Base-by-base conservation (phyloP, 257 asterid species). In the Nemophila menziesii region DNA sequence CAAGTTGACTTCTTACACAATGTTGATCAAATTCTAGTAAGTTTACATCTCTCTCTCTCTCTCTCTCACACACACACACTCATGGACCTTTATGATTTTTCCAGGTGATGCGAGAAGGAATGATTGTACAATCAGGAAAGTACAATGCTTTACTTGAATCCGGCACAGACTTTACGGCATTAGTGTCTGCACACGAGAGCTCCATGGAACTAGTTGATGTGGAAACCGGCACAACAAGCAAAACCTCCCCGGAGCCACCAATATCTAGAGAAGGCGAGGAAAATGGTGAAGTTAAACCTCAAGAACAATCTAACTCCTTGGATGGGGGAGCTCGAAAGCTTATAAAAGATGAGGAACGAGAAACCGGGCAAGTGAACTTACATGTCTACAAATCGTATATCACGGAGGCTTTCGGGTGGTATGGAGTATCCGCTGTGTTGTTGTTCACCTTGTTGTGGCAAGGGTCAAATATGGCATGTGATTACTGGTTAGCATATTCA, bases 1-100 rank as follows among this genome's bases (percentile, higher is more conserved):
- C 99, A 90, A 90, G 94, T 90, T 9, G 99, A 90, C 68, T 90
- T 90, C 89, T 69, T 90, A 75, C 96, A 79, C 49, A 90, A 90
- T 21, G 92, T 81, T 46, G 99, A 90, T 65, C 79, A 63, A 45
- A 90, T 90, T 59, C 61, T 90, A 3, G 99, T 90, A 70, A 12
- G 93, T 58, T 16, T 39, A 14, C 17, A 16, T 21, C 24, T 22
- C 50, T 47, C 55, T 0, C 15, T 16, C 15, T 33, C 48, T 43
- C 44, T 10, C 43, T n/a, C 17, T 38, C 0, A n/a, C 43, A 17
- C 43, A 38, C n/a, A 13, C n/a, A 37, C 6, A 37, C 5, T 4
- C 16, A 2, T 23, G 22, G 33, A 8, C 37, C 13, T 44, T 12
- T 56, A 4, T 46, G 16, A n/a, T n/a, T 21, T 26, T 27, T 60